Evolutionary conservation across 805 yeast species (phyloP), one percentile per base, ranked within the genome.

Genomic region (Wickerhamiella occidentalis): DNA sequence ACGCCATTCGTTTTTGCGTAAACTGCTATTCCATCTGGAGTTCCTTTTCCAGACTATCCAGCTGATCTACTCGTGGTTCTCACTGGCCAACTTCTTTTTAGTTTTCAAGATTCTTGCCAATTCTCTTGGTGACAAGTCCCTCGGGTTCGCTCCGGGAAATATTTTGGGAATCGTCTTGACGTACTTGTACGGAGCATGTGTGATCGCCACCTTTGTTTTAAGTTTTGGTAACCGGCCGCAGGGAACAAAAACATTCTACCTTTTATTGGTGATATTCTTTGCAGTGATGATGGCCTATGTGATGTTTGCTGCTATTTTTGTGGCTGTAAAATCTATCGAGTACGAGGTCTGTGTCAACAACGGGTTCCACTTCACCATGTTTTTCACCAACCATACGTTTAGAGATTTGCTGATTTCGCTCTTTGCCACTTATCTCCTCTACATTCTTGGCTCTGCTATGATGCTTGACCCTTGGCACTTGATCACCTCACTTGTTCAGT

Each of bases 151-250:
- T 0, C 82, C 85, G 6, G 96, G 95, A 22, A 77, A 76, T 57
- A 77, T 85, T 50, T 68, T 90, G 25, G 79, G 94, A 1, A 83
- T 85, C 2, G 75, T 85, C 0, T 79, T 87, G 54, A 69, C 88
- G 7, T 88, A 96, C 95, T 64, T 88, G 19, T 90, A 88, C 59
- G 76, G 82, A 51, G 81, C 82, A 1, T 81, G 88, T 13, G 67
- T 92, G 1, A 81, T 86, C 22, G 78, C 90, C 8, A 85, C 95
- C 5, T 88, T 90, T 67, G 85, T 90, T 37, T 68, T 90, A 51
- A 82, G 95, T 2, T 82, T 90, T 64, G 98, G 98, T 60, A 90
- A 90, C 64, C 80, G 94, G 30, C 97, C 98, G 1, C 77, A 82
- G 55, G 96, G 97, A 25, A 85, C 97, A 0, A 78, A 79, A 52